Conservation (phyloP, 306 rosid species). For the apple (Malus domestica) region ASM211411v1 NC_041795.1:36490501-36491000, state of each 20-base stretch:
- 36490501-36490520: slow-evolving; percentile 64
- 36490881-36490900: slow-evolving; percentile 23
- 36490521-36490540: slow-evolving; percentile 58
- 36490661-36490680: slow-evolving; percentile 49
- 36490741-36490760: slow-evolving; percentile 69
- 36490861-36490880: slow-evolving; percentile 39
- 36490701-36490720: slow-evolving; percentile 81
- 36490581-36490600: slow-evolving; percentile 47
- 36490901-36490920: slow-evolving; percentile 44
- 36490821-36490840: slow-evolving; percentile 85
- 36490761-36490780: slow-evolving; percentile 88
- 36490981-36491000: slow-evolving; percentile 6
- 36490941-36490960: slow-evolving; percentile 58
- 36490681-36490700: slow-evolving; percentile 74
- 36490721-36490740: slow-evolving; percentile 45
- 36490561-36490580: slow-evolving; percentile 92
- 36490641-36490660: slow-evolving; percentile 59
- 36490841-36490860: slow-evolving; percentile 76
- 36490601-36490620: slow-evolving; percentile 40
- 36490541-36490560: slow-evolving; percentile 63
- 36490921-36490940: slow-evolving; percentile 68
- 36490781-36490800: slow-evolving; percentile 60
- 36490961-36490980: slow-evolving; percentile 36
- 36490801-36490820: slow-evolving; percentile 81
- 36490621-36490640: slow-evolving; percentile 81